Evolutionary conservation across 768 basidiomycete genomes (phyloP).

Genomic region (Mycena capillaripes): DNA sequence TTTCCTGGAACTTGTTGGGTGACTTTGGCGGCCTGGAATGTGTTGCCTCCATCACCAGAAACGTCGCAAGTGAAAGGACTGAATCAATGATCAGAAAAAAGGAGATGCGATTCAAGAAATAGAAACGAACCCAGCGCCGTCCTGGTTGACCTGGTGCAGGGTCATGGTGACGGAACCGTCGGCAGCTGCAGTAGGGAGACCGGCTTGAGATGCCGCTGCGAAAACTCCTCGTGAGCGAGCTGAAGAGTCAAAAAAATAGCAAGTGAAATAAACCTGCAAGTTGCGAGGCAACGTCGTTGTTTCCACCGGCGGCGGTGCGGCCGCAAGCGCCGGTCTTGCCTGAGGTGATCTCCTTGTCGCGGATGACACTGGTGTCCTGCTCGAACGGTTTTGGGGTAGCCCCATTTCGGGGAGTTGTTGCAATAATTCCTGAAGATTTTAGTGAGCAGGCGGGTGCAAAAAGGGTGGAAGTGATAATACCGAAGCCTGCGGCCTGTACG

Average conservation of each 20-base stretch:
- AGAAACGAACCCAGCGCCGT: slow-evolving; percentile 29
- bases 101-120: no score
- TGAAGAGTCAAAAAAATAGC: not conserved
- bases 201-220: slow-evolving; percentile 30
- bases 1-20: slow-evolving; percentile 27
- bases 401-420: slow-evolving; percentile 23
- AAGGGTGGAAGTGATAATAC: not conserved
- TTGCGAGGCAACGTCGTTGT: slow-evolving; percentile 34
- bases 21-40: slow-evolving; percentile 30
- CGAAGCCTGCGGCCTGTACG: slow-evolving; percentile 13
- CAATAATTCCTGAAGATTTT: slow-evolving; percentile 20
- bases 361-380: slow-evolving; percentile 32
- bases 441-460: not conserved
- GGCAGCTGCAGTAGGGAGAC: slow-evolving; percentile 26
- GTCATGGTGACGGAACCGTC: slow-evolving; percentile 33
- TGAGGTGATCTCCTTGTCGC: slow-evolving; percentile 17
- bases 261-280: slow-evolving; percentile 20
- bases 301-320: slow-evolving; percentile 24
- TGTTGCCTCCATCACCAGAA: slow-evolving; percentile 31
- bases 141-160: slow-evolving; percentile 34
- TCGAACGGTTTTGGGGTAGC: slow-evolving; percentile 20
- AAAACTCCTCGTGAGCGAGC: not conserved
- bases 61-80: slow-evolving; percentile 33
- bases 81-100: not conserved
- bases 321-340: slow-evolving; percentile 34